Conservation (phyloP, 2,329 filamentous ascomycete species). For the Rosellinia necatrix region DNA sequence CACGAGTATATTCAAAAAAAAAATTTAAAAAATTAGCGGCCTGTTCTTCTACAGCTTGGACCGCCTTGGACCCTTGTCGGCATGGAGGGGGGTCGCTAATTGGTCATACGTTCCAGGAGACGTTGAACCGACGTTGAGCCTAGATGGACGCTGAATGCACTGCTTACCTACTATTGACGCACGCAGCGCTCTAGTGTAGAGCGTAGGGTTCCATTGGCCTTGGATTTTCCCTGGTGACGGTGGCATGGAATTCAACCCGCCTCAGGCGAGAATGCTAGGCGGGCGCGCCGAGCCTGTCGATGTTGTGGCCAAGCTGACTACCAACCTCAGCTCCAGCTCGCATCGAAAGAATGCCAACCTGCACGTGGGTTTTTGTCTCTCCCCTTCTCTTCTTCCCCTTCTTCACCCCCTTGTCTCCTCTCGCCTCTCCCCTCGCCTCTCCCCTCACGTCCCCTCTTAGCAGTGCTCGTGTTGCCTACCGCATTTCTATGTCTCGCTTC, state of each 20-base stretch:
- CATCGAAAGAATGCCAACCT: constrained; percentile 11
- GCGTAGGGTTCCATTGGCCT: constrained; percentile 11
- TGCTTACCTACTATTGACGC: constrained; percentile 25
- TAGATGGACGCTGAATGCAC: constrained; percentile 17
- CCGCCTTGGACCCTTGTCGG: constrained; percentile 4
- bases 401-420: too few species aligned
- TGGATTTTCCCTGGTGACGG: neutral
- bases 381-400: too few species aligned
- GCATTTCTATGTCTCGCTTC: constrained; percentile 2
- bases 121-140: constrained; percentile 4
- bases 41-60: too few species aligned
- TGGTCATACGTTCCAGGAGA: neutral
- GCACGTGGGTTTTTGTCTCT: constrained; percentile 15
- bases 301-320: constrained; percentile 15
- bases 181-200: neutral
- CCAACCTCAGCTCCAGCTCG: constrained; percentile 19
- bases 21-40: too few species aligned
- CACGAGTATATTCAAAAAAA: too few species aligned
- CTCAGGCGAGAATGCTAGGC: constrained; percentile 3
- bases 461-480: neutral
- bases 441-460: neutral
- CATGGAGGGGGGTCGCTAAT: too few species aligned
- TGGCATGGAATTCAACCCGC: neutral
- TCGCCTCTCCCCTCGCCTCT: too few species aligned
- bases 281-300: neutral